A percentile compares a stretch with the other conserved stretches of the same genome.
Conservation (phyloP, 371 early-diverging fungal genomes). For the Mucor piriformis region DNA sequence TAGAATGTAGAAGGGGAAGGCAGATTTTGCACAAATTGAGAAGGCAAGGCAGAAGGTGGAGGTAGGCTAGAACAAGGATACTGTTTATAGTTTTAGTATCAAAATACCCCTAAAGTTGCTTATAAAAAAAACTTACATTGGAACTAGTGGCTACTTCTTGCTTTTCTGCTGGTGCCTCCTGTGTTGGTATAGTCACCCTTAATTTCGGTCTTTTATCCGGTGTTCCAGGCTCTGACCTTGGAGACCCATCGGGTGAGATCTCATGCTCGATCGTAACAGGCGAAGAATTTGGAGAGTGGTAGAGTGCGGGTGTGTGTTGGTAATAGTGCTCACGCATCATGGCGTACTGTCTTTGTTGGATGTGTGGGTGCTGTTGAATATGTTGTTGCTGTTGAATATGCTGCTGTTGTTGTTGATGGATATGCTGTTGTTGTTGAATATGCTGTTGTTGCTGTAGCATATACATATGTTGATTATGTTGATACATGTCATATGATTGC, state of each 20-base stretch:
- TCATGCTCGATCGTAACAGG: conserved; percentile 15
- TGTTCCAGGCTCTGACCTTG: conserved; percentile 27
- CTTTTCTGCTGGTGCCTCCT: background rate
- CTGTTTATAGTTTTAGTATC: no score
- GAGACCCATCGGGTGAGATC: conserved; percentile 27
- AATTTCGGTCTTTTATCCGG: conserved; percentile 48
- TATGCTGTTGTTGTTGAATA: background rate
- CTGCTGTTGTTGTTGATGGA: conserved; percentile 3
- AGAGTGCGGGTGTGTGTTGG: conserved; percentile 16
- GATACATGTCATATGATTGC: background rate
- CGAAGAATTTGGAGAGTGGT: conserved; percentile 18
- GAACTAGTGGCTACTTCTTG: background rate
- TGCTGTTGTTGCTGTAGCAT: background rate
- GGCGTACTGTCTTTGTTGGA: conserved; percentile 2
- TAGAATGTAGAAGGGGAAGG: conserved; percentile 80
- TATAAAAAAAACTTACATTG: conserved; percentile 6
- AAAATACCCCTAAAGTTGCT: background rate
- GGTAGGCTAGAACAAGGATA: conserved; percentile 10
- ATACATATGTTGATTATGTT: conserved; percentile 4
- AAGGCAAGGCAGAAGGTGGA: conserved; percentile 51
- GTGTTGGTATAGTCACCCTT: conserved; percentile 48
- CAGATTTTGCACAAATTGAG: conserved; percentile 74
- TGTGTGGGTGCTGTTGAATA: conserved; percentile 6
- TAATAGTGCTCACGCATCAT: background rate
- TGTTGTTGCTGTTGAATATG: background rate